Percentiles rank a stretch among this genome's conserved stretches.
These are phyloP conservation scores for Globisporangium irregulare DNA, from an alignment of 352 stramenopile genomes.

Conservation along the genomic window DNA sequence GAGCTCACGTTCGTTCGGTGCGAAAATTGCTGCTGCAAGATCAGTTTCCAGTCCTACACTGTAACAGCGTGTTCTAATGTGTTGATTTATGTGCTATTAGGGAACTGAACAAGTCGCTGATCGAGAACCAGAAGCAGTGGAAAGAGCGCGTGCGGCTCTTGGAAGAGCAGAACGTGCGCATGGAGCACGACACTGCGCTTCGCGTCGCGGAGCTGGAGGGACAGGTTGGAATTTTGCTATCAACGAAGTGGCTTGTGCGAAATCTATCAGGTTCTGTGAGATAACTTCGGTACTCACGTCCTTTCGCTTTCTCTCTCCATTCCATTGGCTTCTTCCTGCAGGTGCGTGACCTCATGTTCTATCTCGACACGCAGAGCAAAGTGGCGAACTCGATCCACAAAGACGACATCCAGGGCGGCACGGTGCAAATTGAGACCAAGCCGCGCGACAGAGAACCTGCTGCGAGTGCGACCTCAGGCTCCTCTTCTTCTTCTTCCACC, in stretches of 20 bases:
- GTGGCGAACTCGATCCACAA: slow-evolving; percentile 75
- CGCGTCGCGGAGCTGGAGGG: slow-evolving; percentile 75
- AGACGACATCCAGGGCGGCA: slow-evolving; percentile 82
- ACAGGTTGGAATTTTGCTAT: slow-evolving; percentile 38
- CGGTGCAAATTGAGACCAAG: slow-evolving; percentile 65
- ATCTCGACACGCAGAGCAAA: slow-evolving; percentile 86
- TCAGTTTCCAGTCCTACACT: neutral
- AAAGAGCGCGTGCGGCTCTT: slow-evolving; percentile 72
- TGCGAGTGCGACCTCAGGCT: slow-evolving; percentile 10
- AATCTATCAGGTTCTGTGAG: neutral
- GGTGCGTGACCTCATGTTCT: slow-evolving; percentile 88
- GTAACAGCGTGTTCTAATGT: neutral
- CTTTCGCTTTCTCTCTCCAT: neutral
- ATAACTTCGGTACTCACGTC: neutral
- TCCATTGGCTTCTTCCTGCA: slow-evolving; percentile 8
- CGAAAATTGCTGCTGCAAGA: neutral
- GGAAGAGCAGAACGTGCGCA: slow-evolving; percentile 62
- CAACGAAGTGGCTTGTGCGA: neutral
- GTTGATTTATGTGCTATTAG: slow-evolving; percentile 20
- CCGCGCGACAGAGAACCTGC: slow-evolving; percentile 10
- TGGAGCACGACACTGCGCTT: slow-evolving; percentile 55
- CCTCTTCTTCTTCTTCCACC: slow-evolving; percentile 8
- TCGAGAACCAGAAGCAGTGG: slow-evolving; percentile 88
- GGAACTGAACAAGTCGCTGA: slow-evolving; percentile 85
- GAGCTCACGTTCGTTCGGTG: slow-evolving; percentile 81